Conservation (phyloP, 164 flowering plant genomes). For the Piper longum region DNA sequence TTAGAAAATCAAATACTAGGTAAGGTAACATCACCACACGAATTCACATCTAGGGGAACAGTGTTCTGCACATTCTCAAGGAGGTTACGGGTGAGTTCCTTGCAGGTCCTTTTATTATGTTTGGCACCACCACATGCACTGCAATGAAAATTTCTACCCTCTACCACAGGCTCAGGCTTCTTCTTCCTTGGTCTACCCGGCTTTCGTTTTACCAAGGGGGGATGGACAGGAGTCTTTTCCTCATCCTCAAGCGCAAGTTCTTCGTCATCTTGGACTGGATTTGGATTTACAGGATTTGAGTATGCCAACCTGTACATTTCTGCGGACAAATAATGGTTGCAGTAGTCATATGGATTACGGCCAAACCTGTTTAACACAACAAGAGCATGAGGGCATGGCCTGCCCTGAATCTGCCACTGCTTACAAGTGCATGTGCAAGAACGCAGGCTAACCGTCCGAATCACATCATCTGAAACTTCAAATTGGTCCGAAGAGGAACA, state of each 20-base stretch:
- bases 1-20: too few species aligned
- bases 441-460: conserved; percentile 4
- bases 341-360: conserved; percentile 30
- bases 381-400: conserved; percentile 60
- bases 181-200: conserved; percentile 1
- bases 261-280: conserved; percentile 10
- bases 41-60: neutral
- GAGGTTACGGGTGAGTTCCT: neutral
- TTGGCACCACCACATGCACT: neutral
- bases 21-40: too few species aligned
- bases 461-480: conserved; percentile 31
- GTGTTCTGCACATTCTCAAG: neutral
- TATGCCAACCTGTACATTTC: conserved; percentile 31
- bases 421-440: conserved; percentile 36
- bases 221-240: neutral
- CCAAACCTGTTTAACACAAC: conserved; percentile 36
- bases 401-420: conserved; percentile 39
- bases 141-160: neutral
- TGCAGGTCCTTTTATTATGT: conserved; percentile 1
- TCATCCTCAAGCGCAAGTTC: neutral
- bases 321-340: conserved; percentile 29
- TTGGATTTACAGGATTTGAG: conserved; percentile 32
- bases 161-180: neutral
- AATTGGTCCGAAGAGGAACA: conserved; percentile 33
- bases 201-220: neutral